Base-by-base conservation (phyloP, 768 basidiomycete genomes). In the Rhizopogon sp. region DNA sequence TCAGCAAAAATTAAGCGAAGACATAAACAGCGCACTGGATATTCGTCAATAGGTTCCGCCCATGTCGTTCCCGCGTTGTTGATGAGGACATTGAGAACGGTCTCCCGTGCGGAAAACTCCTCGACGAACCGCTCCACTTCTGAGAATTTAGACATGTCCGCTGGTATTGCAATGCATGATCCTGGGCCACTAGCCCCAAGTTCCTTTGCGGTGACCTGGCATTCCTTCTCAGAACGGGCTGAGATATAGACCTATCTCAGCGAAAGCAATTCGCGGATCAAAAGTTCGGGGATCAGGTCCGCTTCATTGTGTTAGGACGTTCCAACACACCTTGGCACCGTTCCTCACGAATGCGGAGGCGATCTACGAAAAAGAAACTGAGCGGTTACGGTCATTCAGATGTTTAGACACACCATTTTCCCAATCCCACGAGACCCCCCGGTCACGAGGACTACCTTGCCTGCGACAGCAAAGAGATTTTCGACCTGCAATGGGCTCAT, bases 351-450 rank as follows among this genome's bases (percentile, higher is more conserved):
- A 87, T 7, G 82, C 84, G 6, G 80, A 72, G 2, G 87, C 79
- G 58, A 87, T 85, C 85, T 85, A 56, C 54, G 35, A 50, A 17
- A 55, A 60, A 13, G 50, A 43, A 37, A 49, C 3, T 59, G 55
- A 64, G 29, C 60, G 54, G 17, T n/a, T 17, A 20, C 37, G 31
- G 41, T 43, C 41, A 47, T 35, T 41, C 35, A 51, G 10, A 42
- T 22, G 2, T 10, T 44, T 14, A 33, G 14, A 66, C 72, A 57
- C 49, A 78, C 81, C 81, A 83, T 83, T 71, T 82, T 85, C 5
- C 86, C 84, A 31, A 87, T 77, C 5, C 85, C 85, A 55, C 82
- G 72, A 29, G 79, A 82, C 10, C 85, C 87, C 6, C 87, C 87
- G 3, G 84, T 86, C 39, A 85, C 75, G 22, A 88, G 72, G 5